Conservation (phyloP, 495 filamentous ascomycete genomes). For the Bacidia rubella region DNA sequence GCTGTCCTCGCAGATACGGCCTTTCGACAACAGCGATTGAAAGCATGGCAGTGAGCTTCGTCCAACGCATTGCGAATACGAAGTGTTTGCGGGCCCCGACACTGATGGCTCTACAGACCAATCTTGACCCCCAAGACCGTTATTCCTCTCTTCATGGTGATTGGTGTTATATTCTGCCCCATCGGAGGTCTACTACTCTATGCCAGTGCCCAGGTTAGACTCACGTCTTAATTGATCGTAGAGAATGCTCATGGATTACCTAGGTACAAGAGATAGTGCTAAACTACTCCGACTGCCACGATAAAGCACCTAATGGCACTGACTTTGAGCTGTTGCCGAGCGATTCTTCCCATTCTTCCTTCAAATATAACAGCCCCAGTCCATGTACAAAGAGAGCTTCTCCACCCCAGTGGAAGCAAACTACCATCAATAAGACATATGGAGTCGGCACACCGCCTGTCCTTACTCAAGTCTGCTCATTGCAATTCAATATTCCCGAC, state of each 20-base stretch:
- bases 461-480: slow-evolving; percentile 37
- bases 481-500: slow-evolving; percentile 68
- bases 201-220: slow-evolving; percentile 57
- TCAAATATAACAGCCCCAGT: slow-evolving; percentile 37
- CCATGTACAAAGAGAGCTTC: slow-evolving; percentile 6
- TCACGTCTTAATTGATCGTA: neutral
- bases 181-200: slow-evolving; percentile 75
- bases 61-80: neutral
- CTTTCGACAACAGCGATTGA: slow-evolving; percentile 80
- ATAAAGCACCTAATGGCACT: slow-evolving; percentile 31
- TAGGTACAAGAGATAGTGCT: slow-evolving; percentile 84
- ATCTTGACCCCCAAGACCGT: slow-evolving; percentile 91
- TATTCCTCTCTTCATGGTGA: slow-evolving; percentile 73
- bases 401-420: slow-evolving; percentile 28
- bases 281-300: slow-evolving; percentile 71
- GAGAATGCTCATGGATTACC: neutral
- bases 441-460: neutral
- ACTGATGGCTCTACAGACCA: slow-evolving; percentile 37
- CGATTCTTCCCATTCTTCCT: slow-evolving; percentile 46
- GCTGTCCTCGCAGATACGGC: slow-evolving; percentile 53
- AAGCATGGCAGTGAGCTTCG: slow-evolving; percentile 76
- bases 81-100: neutral
- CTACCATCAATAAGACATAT: slow-evolving; percentile 11
- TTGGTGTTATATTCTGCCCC: slow-evolving; percentile 78
- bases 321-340: slow-evolving; percentile 32